Base-by-base conservation (phyloP, 2,329 filamentous ascomycete species). In the Aspergillus texensis region DNA sequence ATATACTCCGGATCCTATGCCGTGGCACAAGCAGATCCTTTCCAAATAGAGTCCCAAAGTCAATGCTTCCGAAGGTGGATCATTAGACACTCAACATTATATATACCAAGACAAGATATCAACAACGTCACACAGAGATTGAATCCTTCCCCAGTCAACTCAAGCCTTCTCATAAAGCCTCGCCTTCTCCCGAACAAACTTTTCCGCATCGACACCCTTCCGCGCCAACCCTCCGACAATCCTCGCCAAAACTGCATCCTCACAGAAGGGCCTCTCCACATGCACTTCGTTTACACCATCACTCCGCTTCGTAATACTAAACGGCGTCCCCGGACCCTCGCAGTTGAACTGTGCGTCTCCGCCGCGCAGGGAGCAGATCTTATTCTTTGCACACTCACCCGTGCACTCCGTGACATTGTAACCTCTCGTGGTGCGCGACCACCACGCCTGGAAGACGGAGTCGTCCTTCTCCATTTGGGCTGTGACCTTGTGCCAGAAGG, bases 401-500 rank as follows among this genome's bases (percentile, higher is more conserved):
- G 71, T 74, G 65, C 85, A 87, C 3, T 57, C 62, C 4, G 75
- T 74, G 4, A 76, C 71, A 6, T 74, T 74, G 75, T 79, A 83
- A 4, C 83, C 83, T 6, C 86, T 79, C 11, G 77, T 80, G 63
- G 84, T 84, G 61, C 84, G 78, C 0, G 76, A 71, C 56, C 81
- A 79, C 70, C 82, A 88, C 3, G 73, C 75, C 19, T 81, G 74
- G 67, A 88, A 87, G 1, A 79, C 72, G 0, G 70, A 64, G 2
- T 78, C 66, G 60, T 85, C 72, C 5, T 62, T 67, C 64, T 84
- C 81, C 56, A 88, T 81, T 3, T 76, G 71, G 1, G 75, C 75
- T 1, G 86, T 88, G 24, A 88, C 77, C 66, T 84, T 82, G 71
- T 88, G 86, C 86, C 86, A 88, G 73, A 88, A 88, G 1, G 81